Conservation (phyloP, 306 rosid species). For the Glycyrrhiza uralensis region DNA sequence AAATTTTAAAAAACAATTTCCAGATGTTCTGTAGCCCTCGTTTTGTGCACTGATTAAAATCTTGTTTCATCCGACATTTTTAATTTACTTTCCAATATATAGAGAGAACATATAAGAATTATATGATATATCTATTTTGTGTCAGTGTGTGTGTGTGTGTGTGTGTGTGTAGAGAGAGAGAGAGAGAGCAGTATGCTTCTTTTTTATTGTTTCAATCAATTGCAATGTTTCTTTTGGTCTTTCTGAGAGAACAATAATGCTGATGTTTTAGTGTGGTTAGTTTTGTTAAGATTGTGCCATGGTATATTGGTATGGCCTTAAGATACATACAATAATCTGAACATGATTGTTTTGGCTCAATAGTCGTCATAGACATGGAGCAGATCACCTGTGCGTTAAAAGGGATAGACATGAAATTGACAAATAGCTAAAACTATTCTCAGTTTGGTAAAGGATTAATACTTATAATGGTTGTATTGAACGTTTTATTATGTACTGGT, state of each 20-base stretch:
- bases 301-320: neutral
- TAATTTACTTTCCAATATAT: neutral
- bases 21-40: neutral
- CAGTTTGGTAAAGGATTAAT: neutral
- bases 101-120: conserved; percentile 10
- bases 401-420: neutral
- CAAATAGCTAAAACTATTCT: conserved; percentile 7
- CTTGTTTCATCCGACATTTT: neutral
- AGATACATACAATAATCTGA: neutral
- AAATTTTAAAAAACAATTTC: neutral
- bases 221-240: neutral
- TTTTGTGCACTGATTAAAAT: neutral
- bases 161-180: neutral
- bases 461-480: neutral
- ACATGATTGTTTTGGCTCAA: neutral
- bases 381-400: neutral
- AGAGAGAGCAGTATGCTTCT: neutral
- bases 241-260: neutral
- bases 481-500: neutral
- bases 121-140: neutral
- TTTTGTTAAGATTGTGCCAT: conserved; percentile 1
- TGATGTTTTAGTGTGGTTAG: neutral
- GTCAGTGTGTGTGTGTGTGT: neutral
- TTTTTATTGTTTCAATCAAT: neutral
- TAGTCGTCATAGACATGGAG: neutral